phyloP scores from a whole-genome alignment of 768 basidiomycete species.

The Scleroderma citrinum region DNA sequence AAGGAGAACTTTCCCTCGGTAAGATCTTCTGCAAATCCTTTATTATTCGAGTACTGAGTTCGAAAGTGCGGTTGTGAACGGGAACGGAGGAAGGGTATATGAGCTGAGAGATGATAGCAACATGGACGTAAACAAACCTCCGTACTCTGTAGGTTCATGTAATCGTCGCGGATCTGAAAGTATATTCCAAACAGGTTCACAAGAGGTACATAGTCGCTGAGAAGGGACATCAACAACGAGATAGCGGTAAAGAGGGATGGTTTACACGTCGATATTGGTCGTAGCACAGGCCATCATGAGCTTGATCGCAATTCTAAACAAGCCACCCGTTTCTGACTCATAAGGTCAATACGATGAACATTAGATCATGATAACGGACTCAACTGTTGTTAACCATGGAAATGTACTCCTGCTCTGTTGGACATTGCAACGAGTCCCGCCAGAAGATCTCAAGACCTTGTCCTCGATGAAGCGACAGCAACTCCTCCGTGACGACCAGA shows the following conservation, averaged over 20 bases:
- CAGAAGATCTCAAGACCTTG: constrained; percentile 94
- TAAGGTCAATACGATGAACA: constrained; percentile 20
- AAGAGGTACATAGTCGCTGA: constrained; percentile 84
- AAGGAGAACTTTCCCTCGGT: constrained; percentile 82
- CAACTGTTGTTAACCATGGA: constrained; percentile 95
- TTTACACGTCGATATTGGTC: constrained; percentile 53
- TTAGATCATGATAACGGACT: constrained; percentile 54
- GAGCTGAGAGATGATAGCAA: not conserved
- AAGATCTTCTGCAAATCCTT: constrained; percentile 68
- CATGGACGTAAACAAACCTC: constrained; percentile 47
- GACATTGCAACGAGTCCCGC: constrained; percentile 87
- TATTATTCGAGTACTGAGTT: constrained; percentile 55
- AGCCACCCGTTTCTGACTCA: constrained; percentile 81
- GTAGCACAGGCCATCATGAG: constrained; percentile 92
- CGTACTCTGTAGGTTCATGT: constrained; percentile 87
- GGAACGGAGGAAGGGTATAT: not conserved
- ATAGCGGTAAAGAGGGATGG: not conserved
- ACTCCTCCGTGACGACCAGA: constrained; percentile 39
- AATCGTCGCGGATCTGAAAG: constrained; percentile 96
- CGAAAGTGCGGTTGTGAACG: too few relatives aligned
- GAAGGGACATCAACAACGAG: not conserved
- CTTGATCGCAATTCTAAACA: constrained; percentile 88
- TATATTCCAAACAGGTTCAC: constrained; percentile 93
- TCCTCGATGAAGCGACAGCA: constrained; percentile 86
- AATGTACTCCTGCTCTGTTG: constrained; percentile 92